Conservation (phyloP, 2,329 filamentous ascomycete genomes). For the Aspergillus carbonarius region DNA sequence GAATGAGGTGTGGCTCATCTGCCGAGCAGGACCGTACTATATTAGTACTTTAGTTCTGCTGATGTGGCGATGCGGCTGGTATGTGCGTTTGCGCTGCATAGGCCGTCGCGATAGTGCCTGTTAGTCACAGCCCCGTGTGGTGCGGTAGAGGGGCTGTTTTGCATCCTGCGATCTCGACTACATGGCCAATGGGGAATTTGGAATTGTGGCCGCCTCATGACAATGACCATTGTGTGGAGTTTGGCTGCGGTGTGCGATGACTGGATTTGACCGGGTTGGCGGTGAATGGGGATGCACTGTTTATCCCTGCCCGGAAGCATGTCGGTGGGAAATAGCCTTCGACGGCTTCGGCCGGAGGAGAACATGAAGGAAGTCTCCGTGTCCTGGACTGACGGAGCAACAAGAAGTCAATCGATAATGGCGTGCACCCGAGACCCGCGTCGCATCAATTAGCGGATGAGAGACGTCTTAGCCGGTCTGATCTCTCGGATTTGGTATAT, state of each 20-base stretch:
- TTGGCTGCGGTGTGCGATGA: not conserved
- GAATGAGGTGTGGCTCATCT: not conserved
- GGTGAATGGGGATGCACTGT: not conserved
- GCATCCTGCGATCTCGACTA: not conserved
- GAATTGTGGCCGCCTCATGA: slow-evolving; percentile 10
- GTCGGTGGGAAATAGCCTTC: not conserved
- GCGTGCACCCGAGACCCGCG: not conserved
- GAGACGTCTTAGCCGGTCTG: slow-evolving; percentile 8
- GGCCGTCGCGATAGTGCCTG: not conserved
- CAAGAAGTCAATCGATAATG: not conserved
- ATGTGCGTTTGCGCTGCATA: not conserved
- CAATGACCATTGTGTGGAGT: not conserved
- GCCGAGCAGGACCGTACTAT: not conserved
- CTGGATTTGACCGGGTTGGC: not conserved
- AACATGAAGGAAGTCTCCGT: not conserved
- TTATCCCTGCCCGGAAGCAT: not conserved
- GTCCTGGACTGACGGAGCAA: not conserved
- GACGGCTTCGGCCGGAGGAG: not conserved
- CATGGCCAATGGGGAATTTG: slow-evolving; percentile 3
- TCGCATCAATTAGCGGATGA: not conserved
- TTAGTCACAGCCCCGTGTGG: not conserved
- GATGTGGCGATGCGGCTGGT: slow-evolving; percentile 1
- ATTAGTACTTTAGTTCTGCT: not conserved
- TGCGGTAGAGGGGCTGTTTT: not conserved
- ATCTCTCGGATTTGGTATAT: slow-evolving; percentile 2